Conservation (phyloP, 2,329 filamentous ascomycete species). For the Arthrobotrys sinensis region DNA sequence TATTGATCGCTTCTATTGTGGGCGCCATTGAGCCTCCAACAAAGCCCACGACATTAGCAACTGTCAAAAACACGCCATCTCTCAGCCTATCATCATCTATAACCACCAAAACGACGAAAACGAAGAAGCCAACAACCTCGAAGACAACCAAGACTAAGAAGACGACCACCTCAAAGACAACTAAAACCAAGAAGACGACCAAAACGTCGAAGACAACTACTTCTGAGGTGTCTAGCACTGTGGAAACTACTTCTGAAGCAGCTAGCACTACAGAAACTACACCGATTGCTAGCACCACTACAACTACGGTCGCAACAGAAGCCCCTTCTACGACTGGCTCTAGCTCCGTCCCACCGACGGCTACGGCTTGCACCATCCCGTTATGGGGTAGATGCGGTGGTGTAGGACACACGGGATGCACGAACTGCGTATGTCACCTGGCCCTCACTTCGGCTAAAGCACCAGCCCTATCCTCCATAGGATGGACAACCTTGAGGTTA, state of each 20-base stretch:
- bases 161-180: not conserved
- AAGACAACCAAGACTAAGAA: constrained; percentile 1
- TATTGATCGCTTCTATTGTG: constrained; percentile 16
- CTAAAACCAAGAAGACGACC: constrained; percentile 10
- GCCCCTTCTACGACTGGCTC: constrained; percentile 12
- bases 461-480: not conserved
- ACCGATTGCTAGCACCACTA: constrained; percentile 8
- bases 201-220: constrained; percentile 22
- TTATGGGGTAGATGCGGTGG: constrained; percentile 38
- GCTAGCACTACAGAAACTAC: constrained; percentile 8
- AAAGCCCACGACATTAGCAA: constrained; percentile 8
- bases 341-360: constrained; percentile 1
- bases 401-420: constrained; percentile 29
- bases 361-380: constrained; percentile 4
- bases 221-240: not conserved
- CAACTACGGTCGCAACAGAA: constrained; percentile 6
- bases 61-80: constrained; percentile 1
- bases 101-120: not conserved
- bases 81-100: not conserved
- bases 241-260: not conserved
- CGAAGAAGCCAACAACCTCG: not conserved
- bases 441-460: not conserved
- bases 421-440: constrained; percentile 23
- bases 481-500: not conserved
- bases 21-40: constrained; percentile 14